Base-by-base conservation (phyloP, 257 asterid genomes). In the Nicotiana attenuata region DNA sequence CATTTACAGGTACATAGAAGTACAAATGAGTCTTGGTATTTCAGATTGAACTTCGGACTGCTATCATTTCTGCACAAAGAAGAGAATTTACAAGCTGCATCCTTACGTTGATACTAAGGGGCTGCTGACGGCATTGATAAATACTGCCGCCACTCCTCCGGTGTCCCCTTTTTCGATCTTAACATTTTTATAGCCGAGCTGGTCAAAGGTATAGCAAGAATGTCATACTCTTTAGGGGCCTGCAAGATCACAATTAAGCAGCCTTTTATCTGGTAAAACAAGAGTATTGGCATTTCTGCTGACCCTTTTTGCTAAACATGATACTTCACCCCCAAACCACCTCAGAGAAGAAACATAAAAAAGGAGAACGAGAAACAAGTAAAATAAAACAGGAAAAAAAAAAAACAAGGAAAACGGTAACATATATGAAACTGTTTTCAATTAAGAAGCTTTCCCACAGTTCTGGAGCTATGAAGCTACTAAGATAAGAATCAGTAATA, bases 121-220 rank as follows among this genome's bases (percentile, higher is more conserved):
- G 89, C 91, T 69, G 87, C 85, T 60, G 56, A 79, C 14, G 93
- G 94, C 88, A 85, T 87, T 10, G 97, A 87, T 79, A 94, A 90
- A 85, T 94, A 94, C 64, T 93, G 93, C 76, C 38, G 89, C 97
- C 98, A 94, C 86, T 94, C 98, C 85, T 93, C 97, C 3, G 98
- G 98, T 82, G 89, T 86, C 33, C 90, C 98, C 28, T 93, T 91
- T 59, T 91, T 88, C 88, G 45, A 59, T 85, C 84, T 89, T 86
- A 95, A 83, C 97, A 91, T 88, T 87, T 86, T 91, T 81, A 93
- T 57, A 1, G 97, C 87, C 0, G 90, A 81, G 87, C 85, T 84
- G 14, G 98, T 92, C 67, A 95, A 41, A 45, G 98, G 98, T 86
- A 95, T 92, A 63, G 98, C 91, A 31, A 93, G 85, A 73, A 95